These are phyloP conservation scores for Trametes punicea DNA, from an alignment of 768 basidiomycete species.

Conservation along the genomic window DNA sequence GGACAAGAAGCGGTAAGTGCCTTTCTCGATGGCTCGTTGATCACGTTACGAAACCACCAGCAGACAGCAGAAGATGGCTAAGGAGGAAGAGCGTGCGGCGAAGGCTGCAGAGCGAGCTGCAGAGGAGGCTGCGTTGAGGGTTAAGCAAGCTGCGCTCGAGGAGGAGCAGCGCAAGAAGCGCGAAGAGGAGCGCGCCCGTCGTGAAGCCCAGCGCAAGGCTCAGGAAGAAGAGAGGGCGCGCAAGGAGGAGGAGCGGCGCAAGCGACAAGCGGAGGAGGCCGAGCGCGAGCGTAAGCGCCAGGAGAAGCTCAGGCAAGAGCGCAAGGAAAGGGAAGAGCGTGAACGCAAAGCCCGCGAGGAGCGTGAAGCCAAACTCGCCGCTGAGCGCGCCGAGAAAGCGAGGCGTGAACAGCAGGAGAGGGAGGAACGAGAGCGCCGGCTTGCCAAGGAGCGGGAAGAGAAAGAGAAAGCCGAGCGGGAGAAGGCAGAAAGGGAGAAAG, in stretches of 20 bases:
- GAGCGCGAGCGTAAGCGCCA: slow-evolving; percentile 79
- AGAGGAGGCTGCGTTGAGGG: slow-evolving; percentile 40
- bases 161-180: slow-evolving; percentile 77
- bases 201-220: slow-evolving; percentile 72
- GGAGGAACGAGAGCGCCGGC: slow-evolving; percentile 65
- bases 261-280: slow-evolving; percentile 74
- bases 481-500: slow-evolving; percentile 31
- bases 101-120: slow-evolving; percentile 56
- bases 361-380: slow-evolving; percentile 51
- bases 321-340: slow-evolving; percentile 52
- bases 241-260: slow-evolving; percentile 81
- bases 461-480: slow-evolving; percentile 30
- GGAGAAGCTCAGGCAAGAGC: slow-evolving; percentile 51
- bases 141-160: slow-evolving; percentile 72
- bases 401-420: slow-evolving; percentile 50
- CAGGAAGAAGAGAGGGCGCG: slow-evolving; percentile 80
- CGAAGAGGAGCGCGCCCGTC: slow-evolving; percentile 82
- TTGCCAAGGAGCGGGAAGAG: slow-evolving; percentile 54
- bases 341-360: slow-evolving; percentile 68
- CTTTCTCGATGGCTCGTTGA: slow-evolving; percentile 8
- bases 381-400: slow-evolving; percentile 43
- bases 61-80: slow-evolving; percentile 88
- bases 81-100: slow-evolving; percentile 86
- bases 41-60: slow-evolving; percentile 7
- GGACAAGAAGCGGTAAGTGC: slow-evolving; percentile 86